These are phyloP conservation scores for Lyophyllum shimeji DNA, from an alignment of 768 basidiomycete species.

Conservation along the genomic window DNA sequence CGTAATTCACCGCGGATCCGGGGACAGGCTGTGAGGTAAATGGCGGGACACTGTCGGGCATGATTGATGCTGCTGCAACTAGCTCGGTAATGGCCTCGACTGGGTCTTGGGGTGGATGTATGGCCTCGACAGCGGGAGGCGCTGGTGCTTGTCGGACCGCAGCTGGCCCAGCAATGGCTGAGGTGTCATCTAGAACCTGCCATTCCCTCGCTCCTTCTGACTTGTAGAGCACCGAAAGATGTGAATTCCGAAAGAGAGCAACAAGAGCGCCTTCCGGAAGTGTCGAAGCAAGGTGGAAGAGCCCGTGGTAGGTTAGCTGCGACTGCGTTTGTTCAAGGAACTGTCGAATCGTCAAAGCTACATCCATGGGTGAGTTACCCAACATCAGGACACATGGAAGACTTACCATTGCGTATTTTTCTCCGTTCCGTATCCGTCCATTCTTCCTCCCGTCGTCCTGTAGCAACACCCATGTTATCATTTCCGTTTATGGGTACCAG, in stretches of 20 bases:
- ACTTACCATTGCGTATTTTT: conserved; percentile 73
- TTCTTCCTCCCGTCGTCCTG: conserved; percentile 17
- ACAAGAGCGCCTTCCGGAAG: conserved; percentile 56
- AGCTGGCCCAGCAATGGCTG: not conserved
- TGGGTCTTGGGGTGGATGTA: not conserved
- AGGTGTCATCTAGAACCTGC: conserved; percentile 11
- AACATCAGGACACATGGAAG: not conserved
- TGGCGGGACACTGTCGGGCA: not conserved
- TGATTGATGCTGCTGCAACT: not conserved
- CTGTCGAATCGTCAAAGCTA: conserved; percentile 65
- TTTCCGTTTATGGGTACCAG: conserved; percentile 46
- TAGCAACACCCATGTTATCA: conserved; percentile 12
- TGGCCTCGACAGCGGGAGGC: not conserved
- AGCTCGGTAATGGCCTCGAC: not conserved
- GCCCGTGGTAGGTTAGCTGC: conserved; percentile 85
- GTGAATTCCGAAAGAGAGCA: conserved; percentile 90
- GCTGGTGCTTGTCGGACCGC: not conserved
- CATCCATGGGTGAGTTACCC: not conserved
- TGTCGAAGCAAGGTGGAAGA: conserved; percentile 74
- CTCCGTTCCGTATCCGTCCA: conserved; percentile 54
- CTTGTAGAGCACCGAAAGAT: conserved; percentile 86
- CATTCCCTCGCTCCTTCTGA: conserved; percentile 18
- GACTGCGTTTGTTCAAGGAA: conserved; percentile 74
- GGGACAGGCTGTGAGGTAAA: not conserved
- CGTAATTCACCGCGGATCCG: not conserved